These are phyloP conservation scores for Quercus alba DNA, from an alignment of 306 rosid genomes.

Conservation along the genomic window DNA sequence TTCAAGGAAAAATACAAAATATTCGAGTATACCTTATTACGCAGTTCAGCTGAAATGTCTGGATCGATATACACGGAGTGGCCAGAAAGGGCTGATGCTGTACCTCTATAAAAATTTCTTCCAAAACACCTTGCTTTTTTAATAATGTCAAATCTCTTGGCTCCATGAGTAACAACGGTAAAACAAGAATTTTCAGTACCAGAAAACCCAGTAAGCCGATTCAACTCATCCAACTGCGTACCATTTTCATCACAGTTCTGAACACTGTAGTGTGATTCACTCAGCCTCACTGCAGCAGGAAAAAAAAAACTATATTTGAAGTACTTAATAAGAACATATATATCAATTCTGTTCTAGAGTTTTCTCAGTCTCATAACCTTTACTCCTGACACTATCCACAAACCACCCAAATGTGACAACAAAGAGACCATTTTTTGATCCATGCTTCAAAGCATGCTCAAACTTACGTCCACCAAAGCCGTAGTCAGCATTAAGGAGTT, in stretches of 20 bases:
- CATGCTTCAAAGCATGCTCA: constrained; percentile 90
- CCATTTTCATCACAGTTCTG: constrained; percentile 62
- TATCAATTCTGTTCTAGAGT: background rate
- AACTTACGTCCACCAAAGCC: constrained; percentile 86
- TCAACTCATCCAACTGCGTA: constrained; percentile 49
- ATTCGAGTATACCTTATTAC: constrained; percentile 55
- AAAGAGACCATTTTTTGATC: constrained; percentile 68
- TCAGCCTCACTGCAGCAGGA: constrained; percentile 70
- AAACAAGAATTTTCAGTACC: constrained; percentile 65
- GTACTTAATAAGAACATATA: constrained; percentile 11
- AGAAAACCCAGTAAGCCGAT: constrained; percentile 43
- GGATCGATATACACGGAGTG: constrained; percentile 70
- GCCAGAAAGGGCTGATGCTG: constrained; percentile 55
- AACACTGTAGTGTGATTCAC: constrained; percentile 70
- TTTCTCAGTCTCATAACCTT: constrained; percentile 43
- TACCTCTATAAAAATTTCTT: constrained; percentile 32
- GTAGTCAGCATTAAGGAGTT: constrained; percentile 67
- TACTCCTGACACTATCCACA: constrained; percentile 85
- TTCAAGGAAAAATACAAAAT: background rate
- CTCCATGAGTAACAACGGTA: constrained; percentile 52
- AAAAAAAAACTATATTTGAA: constrained; percentile 24
- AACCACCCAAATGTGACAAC: constrained; percentile 94
- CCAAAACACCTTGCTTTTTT: constrained; percentile 45
- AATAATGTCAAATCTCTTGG: constrained; percentile 31
- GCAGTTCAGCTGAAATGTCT: constrained; percentile 67